Evolutionary conservation across 106 monocot genomes (phyloP), one percentile per base, ranked within the genome.

Genomic region (Alisma plantagoaquatica): DNA sequence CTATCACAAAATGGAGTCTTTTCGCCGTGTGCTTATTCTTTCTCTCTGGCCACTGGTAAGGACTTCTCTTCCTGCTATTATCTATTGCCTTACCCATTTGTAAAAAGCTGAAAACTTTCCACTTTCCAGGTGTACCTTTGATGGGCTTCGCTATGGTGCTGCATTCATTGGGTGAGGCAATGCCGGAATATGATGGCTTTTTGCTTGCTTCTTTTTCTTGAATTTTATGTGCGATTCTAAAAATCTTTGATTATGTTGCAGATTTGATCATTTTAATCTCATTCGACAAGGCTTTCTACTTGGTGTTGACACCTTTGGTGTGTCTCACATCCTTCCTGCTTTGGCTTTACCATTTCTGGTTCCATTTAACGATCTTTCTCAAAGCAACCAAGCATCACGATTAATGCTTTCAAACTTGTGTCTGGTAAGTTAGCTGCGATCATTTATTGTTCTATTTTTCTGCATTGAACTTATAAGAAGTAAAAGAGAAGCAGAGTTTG

Each of bases 141-240:
- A 90, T 80, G 90, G 90, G 24, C 80, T 90, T 20, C 75, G 84
- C 2, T 90, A 75, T 67, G 80, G 80, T 43, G 84, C 90, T 43
- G 90, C 90, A 67, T 90, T 90, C 72, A 66, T 80, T 66, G 90
- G 90, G 90, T 84, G 49, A 75, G 68, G 62, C 7, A 12, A 26
- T 31, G n/a, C n/a, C n/a, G n/a, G n/a, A n/a, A n/a, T n/a, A n/a
- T n/a, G n/a, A 60, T 47, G 16, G 51, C n/a, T 31, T 46, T 49
- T 23, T 46, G 7, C 19, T 27, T 56, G 26, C 19, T 29, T n/a
- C 7, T 48, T 23, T 11, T n/a, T 51, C 45, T 28, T 21, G 27
- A 41, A 31, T 54, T 7, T 61, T 27, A 14, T 23, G 31, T 29
- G 58, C 10, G 41, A 46, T 16, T 51, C 27, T 18, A 11, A 18